Base-by-base conservation (phyloP, 106 monocot species). In the Dioscorea alata region DNA sequence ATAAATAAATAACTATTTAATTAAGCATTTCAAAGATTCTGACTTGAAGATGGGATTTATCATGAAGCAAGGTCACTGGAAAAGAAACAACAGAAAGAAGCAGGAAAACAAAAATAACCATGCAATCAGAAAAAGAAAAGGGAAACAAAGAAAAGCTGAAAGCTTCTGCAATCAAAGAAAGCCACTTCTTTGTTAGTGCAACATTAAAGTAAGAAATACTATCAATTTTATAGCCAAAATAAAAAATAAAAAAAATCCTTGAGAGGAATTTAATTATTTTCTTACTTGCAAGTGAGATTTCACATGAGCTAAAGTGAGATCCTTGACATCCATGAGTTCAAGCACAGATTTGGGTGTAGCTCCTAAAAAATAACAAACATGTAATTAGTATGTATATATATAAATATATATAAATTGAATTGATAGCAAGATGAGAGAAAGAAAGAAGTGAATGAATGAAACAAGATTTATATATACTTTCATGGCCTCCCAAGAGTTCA, bases 401-500 rank as follows among this genome's bases (percentile, higher is more conserved):
- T 25, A n/a, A n/a, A 10, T 64, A 57, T 24, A 53, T 6, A 33
- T 28, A 6, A 24, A 42, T 19, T 18, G 17, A 17, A 1, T 17
- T 50, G 49, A 49, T 49, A 7, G n/a, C n/a, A n/a, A n/a, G n/a
- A n/a, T n/a, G 34, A 34, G 7, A 34, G 3, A 34, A 4, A 4
- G 10, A 42, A 42, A 42, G 9, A 42, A 0, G 42, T 42, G 6
- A 42, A 42, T 42, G 9, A n/a, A 12, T 19, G 8, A 31, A 60
- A 51, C 8, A 61, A 65, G 10, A 66, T n/a, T 31, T 85, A 62
- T 81, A 95, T 85, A 62, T 81, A 95, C 94, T 81, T 71, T 95
- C 94, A 73, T 95, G 94, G 54, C 94, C 94, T 32, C 94, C 94
- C 67, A 95, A 83, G n/a, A 95, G 82, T 77, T 95, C 94, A 1